Conservation (phyloP, 208 protist species). For the Wallacemonas collosoma region DNA sequence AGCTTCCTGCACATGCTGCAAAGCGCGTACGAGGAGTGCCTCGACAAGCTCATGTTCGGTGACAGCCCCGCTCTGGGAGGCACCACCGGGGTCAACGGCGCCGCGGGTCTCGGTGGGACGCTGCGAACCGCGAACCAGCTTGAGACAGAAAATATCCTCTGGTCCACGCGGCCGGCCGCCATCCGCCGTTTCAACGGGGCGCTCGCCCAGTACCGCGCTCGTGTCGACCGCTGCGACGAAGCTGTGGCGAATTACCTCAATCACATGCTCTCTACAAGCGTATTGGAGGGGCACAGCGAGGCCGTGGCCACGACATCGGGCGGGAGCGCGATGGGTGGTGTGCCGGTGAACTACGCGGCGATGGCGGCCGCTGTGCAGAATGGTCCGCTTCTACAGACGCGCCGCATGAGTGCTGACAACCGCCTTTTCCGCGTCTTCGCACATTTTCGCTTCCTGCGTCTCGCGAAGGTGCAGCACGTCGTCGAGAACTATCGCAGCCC, state of each 20-base stretch:
- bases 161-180: slow-evolving; percentile 44
- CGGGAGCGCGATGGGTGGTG: neutral
- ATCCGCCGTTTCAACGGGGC: slow-evolving; percentile 44
- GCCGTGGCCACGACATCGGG: neutral
- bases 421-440: slow-evolving; percentile 70
- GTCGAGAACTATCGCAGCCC: slow-evolving; percentile 66
- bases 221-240: slow-evolving; percentile 60
- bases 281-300: neutral
- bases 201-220: slow-evolving; percentile 41
- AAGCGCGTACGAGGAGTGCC: slow-evolving; percentile 50
- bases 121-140: slow-evolving; percentile 13
- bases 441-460: slow-evolving; percentile 66
- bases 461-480: slow-evolving; percentile 69
- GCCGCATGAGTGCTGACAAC: slow-evolving; percentile 12
- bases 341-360: slow-evolving; percentile 1
- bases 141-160: slow-evolving; percentile 31
- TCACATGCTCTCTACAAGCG: slow-evolving; percentile 57
- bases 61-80: neutral
- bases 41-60: slow-evolving; percentile 19
- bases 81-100: neutral
- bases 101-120: neutral
- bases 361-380: slow-evolving; percentile 13
- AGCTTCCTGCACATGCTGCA: slow-evolving; percentile 42
- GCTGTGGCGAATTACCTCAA: slow-evolving; percentile 65
- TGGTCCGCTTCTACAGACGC: slow-evolving; percentile 10